A percentile compares a stretch with the other conserved stretches of the same genome.
phyloP scores from a whole-genome alignment of 2,329 filamentous ascomycete genomes.

The Taxawa tesnikishii region DNA sequence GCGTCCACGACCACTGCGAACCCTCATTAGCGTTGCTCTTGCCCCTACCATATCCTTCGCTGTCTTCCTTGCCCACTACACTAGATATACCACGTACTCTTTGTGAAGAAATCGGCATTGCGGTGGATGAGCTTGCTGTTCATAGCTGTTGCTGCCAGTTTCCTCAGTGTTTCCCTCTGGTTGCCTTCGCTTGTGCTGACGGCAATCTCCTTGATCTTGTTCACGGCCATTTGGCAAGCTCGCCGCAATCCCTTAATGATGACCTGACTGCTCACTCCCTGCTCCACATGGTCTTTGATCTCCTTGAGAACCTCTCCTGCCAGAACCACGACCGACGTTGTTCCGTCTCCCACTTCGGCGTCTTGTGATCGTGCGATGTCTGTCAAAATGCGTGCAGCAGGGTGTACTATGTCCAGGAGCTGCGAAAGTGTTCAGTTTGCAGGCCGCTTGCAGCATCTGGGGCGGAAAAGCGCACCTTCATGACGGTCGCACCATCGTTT shows the following conservation, averaged over 20 bases:
- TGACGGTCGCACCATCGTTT: slow-evolving; percentile 96
- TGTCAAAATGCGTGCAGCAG: slow-evolving; percentile 90
- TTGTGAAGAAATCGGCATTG: slow-evolving; percentile 93
- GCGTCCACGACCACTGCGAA: slow-evolving; percentile 86
- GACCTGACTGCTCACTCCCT: slow-evolving; percentile 91
- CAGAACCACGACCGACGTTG: slow-evolving; percentile 90
- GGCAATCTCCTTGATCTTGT: slow-evolving; percentile 97
- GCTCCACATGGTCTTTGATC: slow-evolving; percentile 89
- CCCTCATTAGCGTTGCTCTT: slow-evolving; percentile 12
- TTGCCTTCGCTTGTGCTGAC: slow-evolving; percentile 72
- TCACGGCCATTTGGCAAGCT: slow-evolving; percentile 81
- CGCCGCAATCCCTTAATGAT: slow-evolving; percentile 93
- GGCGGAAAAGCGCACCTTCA: slow-evolving; percentile 62
- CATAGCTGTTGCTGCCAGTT: slow-evolving; percentile 93
- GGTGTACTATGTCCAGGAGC: slow-evolving; percentile 97
- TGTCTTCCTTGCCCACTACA: neutral
- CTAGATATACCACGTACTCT: slow-evolving; percentile 54
- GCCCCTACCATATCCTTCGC: neutral
- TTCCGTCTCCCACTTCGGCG: slow-evolving; percentile 95
- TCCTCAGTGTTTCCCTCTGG: slow-evolving; percentile 74
- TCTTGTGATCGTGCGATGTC: slow-evolving; percentile 98
- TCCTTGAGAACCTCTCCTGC: slow-evolving; percentile 98
- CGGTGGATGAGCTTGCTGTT: slow-evolving; percentile 98
- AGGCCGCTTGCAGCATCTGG: too few relatives aligned
- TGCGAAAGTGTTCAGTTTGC: too few relatives aligned